Base-by-base conservation (phyloP, 257 asterid species). In the Knoxia roxburghii region DNA sequence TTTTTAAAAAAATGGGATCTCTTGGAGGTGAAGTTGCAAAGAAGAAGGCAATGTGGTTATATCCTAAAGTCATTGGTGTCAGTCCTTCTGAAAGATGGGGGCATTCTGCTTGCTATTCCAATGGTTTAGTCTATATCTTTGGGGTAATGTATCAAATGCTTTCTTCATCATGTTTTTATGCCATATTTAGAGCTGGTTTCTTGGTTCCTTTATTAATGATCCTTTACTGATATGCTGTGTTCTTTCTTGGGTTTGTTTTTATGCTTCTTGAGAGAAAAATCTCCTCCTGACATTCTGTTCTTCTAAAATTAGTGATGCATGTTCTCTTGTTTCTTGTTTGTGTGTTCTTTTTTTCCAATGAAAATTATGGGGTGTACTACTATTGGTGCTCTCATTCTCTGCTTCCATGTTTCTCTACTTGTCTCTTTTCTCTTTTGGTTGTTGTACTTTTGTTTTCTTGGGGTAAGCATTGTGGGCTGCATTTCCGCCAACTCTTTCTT, bases 11-110 rank as follows among this genome's bases (percentile, higher is more conserved):
- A 66, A 82, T 86, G 96, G 95, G 84, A 11, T 92, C 93, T 81
- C 76, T 83, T 53, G 85, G 78, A 52, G 78, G 73, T 74, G 88
- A 74, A 63, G 77, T 67, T 63, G 70, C 72, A 72, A 78, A 74
- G 75, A 87, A 79, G 72, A 86, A 80, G 69, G 84, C 94, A 83
- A 83, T 87, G 95, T 85, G 89, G 97, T 43, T 81, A 33, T 80
- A 74, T 73, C 98, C 97, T 33, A 88, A 83, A 76, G 80, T 88
- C 58, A 65, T 74, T 76, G 97, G 95, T 43, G 75, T 84, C 58
- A 78, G 73, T 71, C 97, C 96, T 83, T 86, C 91, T 73, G 91
- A 90, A 78, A 90, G 98, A 88, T 93, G 98, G 98, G 98, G 98
- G 53, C 97, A 93, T 79, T 90, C 98, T 62, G 78, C 98, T 60